Base-by-base conservation (phyloP, 257 asterid species). In the Scutellaria galericulata region DNA sequence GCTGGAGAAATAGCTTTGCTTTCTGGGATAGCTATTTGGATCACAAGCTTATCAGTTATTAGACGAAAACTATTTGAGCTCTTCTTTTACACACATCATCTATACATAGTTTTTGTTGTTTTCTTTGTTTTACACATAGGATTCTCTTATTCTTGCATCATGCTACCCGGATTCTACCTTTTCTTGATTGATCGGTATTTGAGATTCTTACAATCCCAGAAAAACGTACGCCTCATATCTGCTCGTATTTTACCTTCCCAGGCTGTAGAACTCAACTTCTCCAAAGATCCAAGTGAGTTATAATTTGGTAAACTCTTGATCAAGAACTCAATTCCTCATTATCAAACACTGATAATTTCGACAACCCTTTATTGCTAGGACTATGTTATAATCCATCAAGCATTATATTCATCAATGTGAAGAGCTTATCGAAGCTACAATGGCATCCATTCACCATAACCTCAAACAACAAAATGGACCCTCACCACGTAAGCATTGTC, bases 401-500 rank as follows among this genome's bases (percentile, higher is more conserved):
- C 74, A 71, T 71, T 11, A 18, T 81, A 57, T 85, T 85, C 74
- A n/a, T 85, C 71, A 83, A 85, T 41, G 81, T 80, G 24, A 73
- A 75, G 45, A 81, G 75, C 77, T 62, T 79, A 51, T 76, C 88
- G 0, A 78, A 77, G 60, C 73, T 83, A 27, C 84, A 85, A 58
- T 85, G 90, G 90, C 90, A 85, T 80, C 90, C 87, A 24, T 85
- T 83, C 74, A 82, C 84, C 1, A 40, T 85, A 14, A 85, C 78
- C 71, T 83, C 90, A 7, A 83, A 56, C 48, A 41, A 40, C 35
- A 58, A 64, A 58, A 56, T 44, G 52, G 84, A 85, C 73, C 76
- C 72, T 3, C 73, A 83, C n/a, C 72, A 40, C 7, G 75, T 85
- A 45, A 83, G 83, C 72, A 53, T 85, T 18, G 79, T 73, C 66